Evolutionary conservation across 306 rosid genomes (phyloP).

Genomic region (Malus asiatica): DNA sequence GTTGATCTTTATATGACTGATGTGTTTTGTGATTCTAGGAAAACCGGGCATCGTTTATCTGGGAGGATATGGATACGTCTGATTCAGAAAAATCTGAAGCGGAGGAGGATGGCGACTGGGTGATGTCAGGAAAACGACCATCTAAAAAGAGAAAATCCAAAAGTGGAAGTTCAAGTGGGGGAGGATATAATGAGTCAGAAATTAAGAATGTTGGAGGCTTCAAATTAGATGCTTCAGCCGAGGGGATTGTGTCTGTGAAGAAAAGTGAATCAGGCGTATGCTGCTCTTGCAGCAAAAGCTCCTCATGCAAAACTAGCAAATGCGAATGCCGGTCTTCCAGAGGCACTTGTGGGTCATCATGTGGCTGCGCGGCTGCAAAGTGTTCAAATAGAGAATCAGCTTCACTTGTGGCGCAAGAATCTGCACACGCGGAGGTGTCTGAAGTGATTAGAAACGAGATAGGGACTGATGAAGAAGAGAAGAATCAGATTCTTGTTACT

Average conservation of each 20-base stretch:
- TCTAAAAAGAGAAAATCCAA: conserved; percentile 34
- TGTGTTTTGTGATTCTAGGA: conserved; percentile 38
- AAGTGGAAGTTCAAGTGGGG: conserved; percentile 25
- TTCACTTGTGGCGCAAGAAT: conserved; percentile 7
- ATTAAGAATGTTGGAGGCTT: conserved; percentile 17
- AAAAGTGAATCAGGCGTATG: conserved; percentile 25
- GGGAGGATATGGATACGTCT: conserved; percentile 78
- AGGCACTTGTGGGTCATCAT: conserved; percentile 45
- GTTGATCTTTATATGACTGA: background rate
- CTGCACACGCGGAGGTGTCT: conserved; percentile 10
- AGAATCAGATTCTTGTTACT: conserved; percentile 45
- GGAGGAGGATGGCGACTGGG: conserved; percentile 40
- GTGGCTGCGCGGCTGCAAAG: conserved; percentile 51
- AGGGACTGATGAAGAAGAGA: conserved; percentile 33
- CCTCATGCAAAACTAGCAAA: conserved; percentile 68
- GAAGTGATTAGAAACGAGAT: conserved; percentile 26
- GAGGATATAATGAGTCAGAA: conserved; percentile 18
- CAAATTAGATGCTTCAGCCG: conserved; percentile 29
- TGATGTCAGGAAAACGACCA: conserved; percentile 21
- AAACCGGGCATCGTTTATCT: conserved; percentile 37
- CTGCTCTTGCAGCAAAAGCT: conserved; percentile 60
- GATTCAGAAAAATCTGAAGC: conserved; percentile 49
- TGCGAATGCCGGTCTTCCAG: conserved; percentile 56
- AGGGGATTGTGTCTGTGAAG: conserved; percentile 5
- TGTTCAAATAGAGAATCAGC: conserved; percentile 44